Evolutionary conservation across 352 stramenopile species (phyloP).

Genomic region (Poterioochromonas sp.): DNA sequence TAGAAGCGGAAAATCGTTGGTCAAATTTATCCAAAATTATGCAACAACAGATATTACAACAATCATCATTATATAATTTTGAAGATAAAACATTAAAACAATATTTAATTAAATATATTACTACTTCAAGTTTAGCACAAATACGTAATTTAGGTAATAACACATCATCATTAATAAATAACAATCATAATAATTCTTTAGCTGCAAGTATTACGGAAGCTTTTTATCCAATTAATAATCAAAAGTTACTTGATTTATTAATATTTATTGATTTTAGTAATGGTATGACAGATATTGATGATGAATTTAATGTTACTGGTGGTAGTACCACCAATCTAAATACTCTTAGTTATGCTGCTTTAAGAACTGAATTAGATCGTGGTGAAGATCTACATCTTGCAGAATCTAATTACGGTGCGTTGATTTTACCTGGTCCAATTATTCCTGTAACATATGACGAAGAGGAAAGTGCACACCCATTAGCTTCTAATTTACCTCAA

Average conservation of each 20-base stretch:
- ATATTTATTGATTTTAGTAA: background rate
- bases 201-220: background rate
- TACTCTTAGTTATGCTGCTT: background rate
- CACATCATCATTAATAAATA: too few species aligned
- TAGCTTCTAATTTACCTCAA: background rate
- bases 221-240: background rate
- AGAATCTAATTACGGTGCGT: background rate
- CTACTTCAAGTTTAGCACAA: background rate
- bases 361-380: background rate
- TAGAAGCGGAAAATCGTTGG: background rate
- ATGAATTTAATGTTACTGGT: too few species aligned
- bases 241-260: conserved; percentile 19
- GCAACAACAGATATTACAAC: conserved; percentile 7
- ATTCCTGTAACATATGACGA: background rate
- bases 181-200: background rate
- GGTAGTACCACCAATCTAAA: too few species aligned
- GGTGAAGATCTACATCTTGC: background rate
- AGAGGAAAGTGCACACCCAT: background rate
- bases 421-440: conserved; percentile 16
- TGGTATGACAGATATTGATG: background rate
- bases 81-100: background rate
- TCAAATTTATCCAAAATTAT: conserved; percentile 9
- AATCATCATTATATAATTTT: background rate
- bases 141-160: background rate
- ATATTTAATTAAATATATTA: background rate